Base-by-base conservation (phyloP, 345 rosid species). In the Mangifera indica region DNA sequence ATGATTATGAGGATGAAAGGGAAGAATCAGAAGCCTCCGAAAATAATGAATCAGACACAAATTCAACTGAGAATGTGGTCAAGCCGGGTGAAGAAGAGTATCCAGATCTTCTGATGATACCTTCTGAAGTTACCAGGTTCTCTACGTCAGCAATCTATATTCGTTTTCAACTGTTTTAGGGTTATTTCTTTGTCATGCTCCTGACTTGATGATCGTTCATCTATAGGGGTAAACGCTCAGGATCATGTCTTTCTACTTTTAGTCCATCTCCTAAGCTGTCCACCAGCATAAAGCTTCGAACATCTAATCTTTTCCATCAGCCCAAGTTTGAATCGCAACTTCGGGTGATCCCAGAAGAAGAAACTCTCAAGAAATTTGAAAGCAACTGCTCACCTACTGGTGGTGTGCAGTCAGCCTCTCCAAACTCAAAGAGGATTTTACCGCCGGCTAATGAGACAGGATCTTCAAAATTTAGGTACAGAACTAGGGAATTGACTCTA, bases 401-500 rank as follows among this genome's bases (percentile, higher is more conserved):
- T 14, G 54, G 22, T 52, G 74, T 69, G 53, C 81, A 77, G 51
- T 48, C 80, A 40, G 37, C 71, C 60, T 85, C 85, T 37, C 84
- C 84, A 13, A 77, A 80, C 54, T 24, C 72, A 71, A 75, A 68
- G 44, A 79, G 77, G 65, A 70, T 78, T 52, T 74, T 84, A 63
- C 79, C 82, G 53, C 82, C 83, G 54, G 78, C 69, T 71, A 76
- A 40, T 29, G 70, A 77, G 53, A 57, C 71, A 5, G 63, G 76
- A 29, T 57, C 84, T 68, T 79, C 78, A 5, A n/a, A 53, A 21
- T 12, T 61, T 4, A 74, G 74, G 73, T 49, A 63, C 17, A 57
- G 66, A n/a, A 67, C 75, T 58, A 74, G 84, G 62, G 83, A 80
- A 82, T 60, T 81, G 82, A 81, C 74, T 63, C 70, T 86, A 81